Evolutionary conservation across 2,329 filamentous ascomycete species (phyloP).

Genomic region (Colletotrichum acutatum): DNA sequence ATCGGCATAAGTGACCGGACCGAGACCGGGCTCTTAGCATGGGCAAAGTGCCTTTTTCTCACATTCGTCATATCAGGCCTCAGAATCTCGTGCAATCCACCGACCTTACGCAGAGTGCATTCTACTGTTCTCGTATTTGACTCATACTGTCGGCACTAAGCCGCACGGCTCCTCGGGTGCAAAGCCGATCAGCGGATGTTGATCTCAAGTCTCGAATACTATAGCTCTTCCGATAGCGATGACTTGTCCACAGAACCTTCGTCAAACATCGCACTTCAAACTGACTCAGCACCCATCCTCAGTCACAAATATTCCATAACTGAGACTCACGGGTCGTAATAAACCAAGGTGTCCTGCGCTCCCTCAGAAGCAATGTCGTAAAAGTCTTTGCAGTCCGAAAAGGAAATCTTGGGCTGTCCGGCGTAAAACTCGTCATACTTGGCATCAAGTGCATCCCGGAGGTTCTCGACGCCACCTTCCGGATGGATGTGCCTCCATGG

Average conservation of each 20-base stretch:
- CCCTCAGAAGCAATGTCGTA: constrained; percentile 68
- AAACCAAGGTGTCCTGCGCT: constrained; percentile 47
- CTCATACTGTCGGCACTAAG: background rate
- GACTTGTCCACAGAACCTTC: background rate
- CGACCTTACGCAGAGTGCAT: background rate
- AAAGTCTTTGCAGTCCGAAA: constrained; percentile 64
- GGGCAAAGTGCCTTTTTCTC: background rate
- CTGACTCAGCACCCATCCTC: constrained; percentile 3
- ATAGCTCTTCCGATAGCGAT: background rate
- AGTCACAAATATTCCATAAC: background rate
- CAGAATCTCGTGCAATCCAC: background rate
- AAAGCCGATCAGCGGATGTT: background rate
- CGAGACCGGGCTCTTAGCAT: background rate
- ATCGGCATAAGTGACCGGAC: background rate
- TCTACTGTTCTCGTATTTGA: background rate
- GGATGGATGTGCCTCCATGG: constrained; percentile 70
- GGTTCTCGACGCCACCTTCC: constrained; percentile 58
- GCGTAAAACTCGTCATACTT: constrained; percentile 65
- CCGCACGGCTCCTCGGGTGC: background rate
- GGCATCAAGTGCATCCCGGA: constrained; percentile 60
- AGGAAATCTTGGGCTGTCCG: constrained; percentile 60
- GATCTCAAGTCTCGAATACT: background rate
- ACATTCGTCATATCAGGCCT: background rate
- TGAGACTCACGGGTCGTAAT: constrained; percentile 21
- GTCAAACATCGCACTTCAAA: background rate